phyloP scores from a whole-genome alignment of 2,329 filamentous ascomycete species.

The Stromatinia cepivora region DNA sequence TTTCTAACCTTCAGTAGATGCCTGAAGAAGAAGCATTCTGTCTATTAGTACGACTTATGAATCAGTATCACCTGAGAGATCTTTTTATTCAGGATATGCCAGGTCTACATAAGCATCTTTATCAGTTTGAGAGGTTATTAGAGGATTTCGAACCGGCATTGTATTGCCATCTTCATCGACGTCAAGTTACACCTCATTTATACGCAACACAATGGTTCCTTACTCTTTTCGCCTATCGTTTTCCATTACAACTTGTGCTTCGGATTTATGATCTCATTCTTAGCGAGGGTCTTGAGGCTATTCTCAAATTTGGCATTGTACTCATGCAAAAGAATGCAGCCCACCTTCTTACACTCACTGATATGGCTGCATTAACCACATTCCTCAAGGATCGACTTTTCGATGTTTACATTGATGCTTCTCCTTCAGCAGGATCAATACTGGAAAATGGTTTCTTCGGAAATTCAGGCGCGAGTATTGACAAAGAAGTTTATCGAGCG shows the following conservation, averaged over 20 bases:
- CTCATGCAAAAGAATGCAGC: conserved; percentile 93
- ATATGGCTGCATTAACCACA: conserved; percentile 85
- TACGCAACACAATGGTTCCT: conserved; percentile 99
- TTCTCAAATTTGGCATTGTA: conserved; percentile 90
- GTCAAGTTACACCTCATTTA: conserved; percentile 83
- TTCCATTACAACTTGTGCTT: conserved; percentile 91
- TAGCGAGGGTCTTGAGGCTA: conserved; percentile 88
- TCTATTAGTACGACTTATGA: conserved; percentile 90
- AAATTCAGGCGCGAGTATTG: conserved; percentile 80
- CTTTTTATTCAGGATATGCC: conserved; percentile 97
- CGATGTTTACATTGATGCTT: conserved; percentile 94
- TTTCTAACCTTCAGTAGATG: conserved; percentile 60
- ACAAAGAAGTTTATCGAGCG: conserved; percentile 94
- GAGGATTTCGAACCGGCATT: conserved; percentile 93
- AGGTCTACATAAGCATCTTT: conserved; percentile 87
- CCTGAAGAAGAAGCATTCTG: conserved; percentile 96
- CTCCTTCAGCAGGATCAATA: conserved; percentile 87
- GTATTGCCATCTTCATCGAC: conserved; percentile 88
- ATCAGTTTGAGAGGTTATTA: conserved; percentile 90
- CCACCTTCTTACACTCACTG: conserved; percentile 76
- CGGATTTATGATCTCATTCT: conserved; percentile 95
- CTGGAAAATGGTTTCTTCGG: conserved; percentile 98
- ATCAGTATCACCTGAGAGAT: conserved; percentile 89
- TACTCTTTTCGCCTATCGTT: conserved; percentile 96
- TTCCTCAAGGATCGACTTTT: conserved; percentile 95